Conservation (phyloP, 306 rosid genomes). For the Cicer bijugum region DNA sequence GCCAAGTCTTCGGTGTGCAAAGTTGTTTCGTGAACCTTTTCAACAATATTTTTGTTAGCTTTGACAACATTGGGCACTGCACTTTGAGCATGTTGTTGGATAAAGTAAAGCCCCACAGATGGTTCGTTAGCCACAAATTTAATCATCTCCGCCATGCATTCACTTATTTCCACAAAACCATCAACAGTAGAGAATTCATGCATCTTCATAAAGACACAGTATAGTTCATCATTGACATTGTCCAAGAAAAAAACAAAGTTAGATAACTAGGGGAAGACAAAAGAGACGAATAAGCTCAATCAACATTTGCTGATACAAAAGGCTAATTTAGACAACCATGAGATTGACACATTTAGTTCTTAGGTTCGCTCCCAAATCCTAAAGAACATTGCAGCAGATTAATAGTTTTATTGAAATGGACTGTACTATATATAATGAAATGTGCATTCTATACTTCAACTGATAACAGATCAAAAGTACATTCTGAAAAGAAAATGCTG, state of each 20-base stretch:
- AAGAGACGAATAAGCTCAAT: slow-evolving; percentile 15
- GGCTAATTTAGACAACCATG: slow-evolving; percentile 30
- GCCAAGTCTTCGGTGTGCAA: slow-evolving; percentile 81
- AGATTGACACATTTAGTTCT: slow-evolving; percentile 12
- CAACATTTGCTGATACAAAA: slow-evolving; percentile 20
- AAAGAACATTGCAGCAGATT: slow-evolving; percentile 21
- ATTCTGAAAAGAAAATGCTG: slow-evolving; percentile 1
- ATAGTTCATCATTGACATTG: slow-evolving; percentile 59
- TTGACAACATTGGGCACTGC: slow-evolving; percentile 68
- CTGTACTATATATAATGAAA: slow-evolving; percentile 7
- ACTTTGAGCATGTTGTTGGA: slow-evolving; percentile 87
- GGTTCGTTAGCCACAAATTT: slow-evolving; percentile 87
- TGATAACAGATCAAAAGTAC: slow-evolving; percentile 1
- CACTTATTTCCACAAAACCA: slow-evolving; percentile 88
- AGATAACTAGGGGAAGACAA: slow-evolving; percentile 29
- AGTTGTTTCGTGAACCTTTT: slow-evolving; percentile 68
- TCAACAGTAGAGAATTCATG: slow-evolving; percentile 81
- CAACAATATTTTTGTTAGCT: slow-evolving; percentile 55
- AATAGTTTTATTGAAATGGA: slow-evolving; percentile 4
- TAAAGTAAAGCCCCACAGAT: slow-evolving; percentile 81
- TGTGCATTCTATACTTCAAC: slow-evolving; percentile 4
- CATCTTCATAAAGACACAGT: slow-evolving; percentile 69
- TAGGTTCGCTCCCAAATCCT: slow-evolving; percentile 17
- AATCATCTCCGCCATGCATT: slow-evolving; percentile 80
- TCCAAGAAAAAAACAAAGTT: slow-evolving; percentile 38